Base-by-base conservation (phyloP, 1,284 basidiomycete species). In the Marasmius fiardii region DNA sequence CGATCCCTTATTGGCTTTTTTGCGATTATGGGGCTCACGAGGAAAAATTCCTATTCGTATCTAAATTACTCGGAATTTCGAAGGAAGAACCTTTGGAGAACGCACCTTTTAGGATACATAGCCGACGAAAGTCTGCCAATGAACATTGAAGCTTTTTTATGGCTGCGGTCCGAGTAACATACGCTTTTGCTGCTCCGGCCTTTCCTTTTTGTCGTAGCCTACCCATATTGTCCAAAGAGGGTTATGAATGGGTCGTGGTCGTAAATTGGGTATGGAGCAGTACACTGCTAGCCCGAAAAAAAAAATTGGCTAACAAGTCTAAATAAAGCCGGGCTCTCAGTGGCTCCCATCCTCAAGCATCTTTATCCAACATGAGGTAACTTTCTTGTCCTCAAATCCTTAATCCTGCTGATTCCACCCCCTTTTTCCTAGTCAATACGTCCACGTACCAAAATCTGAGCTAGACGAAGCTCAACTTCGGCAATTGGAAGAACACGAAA, bases 1-100 rank as follows among this genome's bases (percentile, higher is more conserved):
- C 4, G 93, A 96, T 3, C 97, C 97, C 73, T 98, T 98, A 78
- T 99, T 99, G 54, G 96, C 97, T 63, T 89, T 88, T 72, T 98
- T 99, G 68, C 86, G 85, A 74, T 86, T 90, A 51, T 88, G 84
- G 18, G 97, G 97, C 71, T 99, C 96, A 52, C 96, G 90, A 60
- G 97, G 97, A 73, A 96, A 98, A 68, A 99, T 98, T 26, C 97
- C 94, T 96, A 58, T 31, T 26, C 26, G 26, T 51, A 31, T n/a
- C 53, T 57, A 49, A 50, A 57, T 56, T 50, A 48, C 49, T 26
- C 44, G 41, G 53, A 43, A 54, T 48, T n/a, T 31, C 52, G 47
- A 37, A 35, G 14, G 45, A 41, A 45, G 35, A 53, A 21, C 33
- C 3, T 23, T 21, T 18, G 45, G 41, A 7, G 69, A 76, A 54